Evolutionary conservation across 2,329 filamentous ascomycete genomes (phyloP), one percentile per base, ranked within the genome.

Genomic region (Tolypocladium tundrense): DNA sequence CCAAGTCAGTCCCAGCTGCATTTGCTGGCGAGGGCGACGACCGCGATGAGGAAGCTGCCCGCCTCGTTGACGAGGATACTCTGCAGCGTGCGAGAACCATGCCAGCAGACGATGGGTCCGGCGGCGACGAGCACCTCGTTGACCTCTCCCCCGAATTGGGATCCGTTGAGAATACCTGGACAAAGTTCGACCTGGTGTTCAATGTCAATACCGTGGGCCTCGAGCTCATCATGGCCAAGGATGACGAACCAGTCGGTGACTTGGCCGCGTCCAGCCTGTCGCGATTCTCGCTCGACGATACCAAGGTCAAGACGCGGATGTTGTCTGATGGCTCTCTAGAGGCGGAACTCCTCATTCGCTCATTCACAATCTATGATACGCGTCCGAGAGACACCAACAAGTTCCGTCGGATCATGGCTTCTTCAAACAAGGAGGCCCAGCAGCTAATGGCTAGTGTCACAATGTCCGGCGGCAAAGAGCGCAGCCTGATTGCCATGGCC

Each of bases 401-500:
- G 69, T 99, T 95, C 79, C 86, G 91, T 55, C 95, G 93, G 71
- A 97, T 99, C 74, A 97, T 99, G 94, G 92, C 92, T 1, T 87
- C 96, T 57, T 91, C 92, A 67, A 97, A 97, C 72, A 93, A 91
- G 65, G 88, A 92, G 58, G 91, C 94, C 52, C 92, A 97, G 70
- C 95, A 99, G 66, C 92, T 99, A 68, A 99, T 99, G 94, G 94
- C 94, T 21, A 97, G 89, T 69, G 77, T 99, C 4, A 95, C 92
- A 0, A 95, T 99, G 73, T 91, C 92, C 0, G 90, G 91, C 19
- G 91, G 91, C 4, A 78, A 85, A 40, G 88, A 96, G 45, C 85
- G 86, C 60, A 90, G 86, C 69, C 73, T 97, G 58, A 95, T 97
- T 66, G 91, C 90, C 1, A 88, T 99, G 72, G 83, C 97, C 58